These are phyloP conservation scores for Candida jianshihensis DNA, from an alignment of 805 yeast species.

Conservation along the genomic window DNA sequence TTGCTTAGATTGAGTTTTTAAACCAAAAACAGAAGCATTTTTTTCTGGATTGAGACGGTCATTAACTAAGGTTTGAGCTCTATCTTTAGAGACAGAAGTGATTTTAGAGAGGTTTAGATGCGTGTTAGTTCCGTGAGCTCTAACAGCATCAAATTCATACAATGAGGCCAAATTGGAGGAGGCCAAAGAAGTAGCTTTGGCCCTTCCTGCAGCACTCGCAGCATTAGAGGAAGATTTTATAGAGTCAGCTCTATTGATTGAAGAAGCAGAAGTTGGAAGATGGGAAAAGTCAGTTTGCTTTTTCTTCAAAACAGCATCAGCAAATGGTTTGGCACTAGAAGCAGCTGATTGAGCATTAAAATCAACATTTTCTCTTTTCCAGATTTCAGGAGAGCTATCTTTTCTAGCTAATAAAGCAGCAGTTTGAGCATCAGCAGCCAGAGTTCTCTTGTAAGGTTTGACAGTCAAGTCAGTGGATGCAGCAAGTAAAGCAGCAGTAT, in stretches of 20 bases:
- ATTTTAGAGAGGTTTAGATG: slow-evolving; percentile 48
- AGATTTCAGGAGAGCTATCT: slow-evolving; percentile 40
- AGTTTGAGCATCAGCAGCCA: slow-evolving; percentile 57
- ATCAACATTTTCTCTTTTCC: slow-evolving; percentile 45
- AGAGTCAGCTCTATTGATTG: slow-evolving; percentile 1
- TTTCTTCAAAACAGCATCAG: background rate
- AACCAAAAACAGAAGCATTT: slow-evolving; percentile 29
- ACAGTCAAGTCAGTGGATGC: slow-evolving; percentile 57
- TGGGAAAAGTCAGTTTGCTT: background rate
- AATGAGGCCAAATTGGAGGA: slow-evolving; percentile 32
- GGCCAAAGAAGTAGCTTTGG: slow-evolving; percentile 24
- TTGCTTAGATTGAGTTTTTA: slow-evolving; percentile 35
- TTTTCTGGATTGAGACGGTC: slow-evolving; percentile 23
- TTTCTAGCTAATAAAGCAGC: slow-evolving; percentile 49
- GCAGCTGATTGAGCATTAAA: slow-evolving; percentile 42
- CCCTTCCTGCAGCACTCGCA: slow-evolving; percentile 14
- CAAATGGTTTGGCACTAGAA: slow-evolving; percentile 19
- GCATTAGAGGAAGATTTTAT: slow-evolving; percentile 9
- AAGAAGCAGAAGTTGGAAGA: background rate
- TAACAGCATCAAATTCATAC: slow-evolving; percentile 36
- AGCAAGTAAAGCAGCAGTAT: slow-evolving; percentile 73
- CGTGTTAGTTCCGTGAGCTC: slow-evolving; percentile 34
- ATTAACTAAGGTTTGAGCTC: slow-evolving; percentile 25
- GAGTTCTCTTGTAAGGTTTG: slow-evolving; percentile 54
- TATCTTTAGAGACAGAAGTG: slow-evolving; percentile 36